These are phyloP conservation scores for Chenopodium quinoa DNA, from an alignment of 148 eudicot genomes.

Conservation along the genomic window DNA sequence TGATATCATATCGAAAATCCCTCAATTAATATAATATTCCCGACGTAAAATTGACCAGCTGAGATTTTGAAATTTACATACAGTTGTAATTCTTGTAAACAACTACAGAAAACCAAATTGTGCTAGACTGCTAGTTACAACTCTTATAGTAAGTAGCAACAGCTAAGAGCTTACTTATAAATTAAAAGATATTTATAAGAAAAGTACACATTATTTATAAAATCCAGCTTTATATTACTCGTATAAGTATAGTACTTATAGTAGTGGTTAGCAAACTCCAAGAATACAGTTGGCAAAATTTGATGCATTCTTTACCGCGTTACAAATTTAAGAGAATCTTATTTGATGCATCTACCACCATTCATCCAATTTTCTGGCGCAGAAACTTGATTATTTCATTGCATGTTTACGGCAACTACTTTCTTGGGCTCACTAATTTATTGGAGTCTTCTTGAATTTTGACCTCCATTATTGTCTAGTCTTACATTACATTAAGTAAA, in stretches of 20 bases:
- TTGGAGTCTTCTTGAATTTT: neutral
- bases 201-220: neutral
- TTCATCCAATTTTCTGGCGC: neutral
- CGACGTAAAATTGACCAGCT: too few relatives aligned
- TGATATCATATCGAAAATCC: too few relatives aligned
- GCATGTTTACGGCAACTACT: neutral
- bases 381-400: slow-evolving; percentile 1
- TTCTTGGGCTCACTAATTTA: slow-evolving; percentile 4
- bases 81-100: too few relatives aligned
- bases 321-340: neutral
- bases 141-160: neutral
- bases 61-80: too few relatives aligned
- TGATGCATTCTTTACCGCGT: neutral
- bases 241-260: neutral
- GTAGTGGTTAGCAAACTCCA: neutral
- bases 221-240: neutral
- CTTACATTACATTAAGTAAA: too few relatives aligned
- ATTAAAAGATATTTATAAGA: neutral
- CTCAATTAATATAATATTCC: too few relatives aligned
- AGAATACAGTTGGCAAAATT: neutral
- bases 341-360: neutral
- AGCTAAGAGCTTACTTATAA: neutral
- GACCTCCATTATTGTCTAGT: neutral
- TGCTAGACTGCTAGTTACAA: neutral
- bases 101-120: neutral